Conservation (phyloP, 2,329 filamentous ascomycete genomes). For the Phoma sp. region DNA sequence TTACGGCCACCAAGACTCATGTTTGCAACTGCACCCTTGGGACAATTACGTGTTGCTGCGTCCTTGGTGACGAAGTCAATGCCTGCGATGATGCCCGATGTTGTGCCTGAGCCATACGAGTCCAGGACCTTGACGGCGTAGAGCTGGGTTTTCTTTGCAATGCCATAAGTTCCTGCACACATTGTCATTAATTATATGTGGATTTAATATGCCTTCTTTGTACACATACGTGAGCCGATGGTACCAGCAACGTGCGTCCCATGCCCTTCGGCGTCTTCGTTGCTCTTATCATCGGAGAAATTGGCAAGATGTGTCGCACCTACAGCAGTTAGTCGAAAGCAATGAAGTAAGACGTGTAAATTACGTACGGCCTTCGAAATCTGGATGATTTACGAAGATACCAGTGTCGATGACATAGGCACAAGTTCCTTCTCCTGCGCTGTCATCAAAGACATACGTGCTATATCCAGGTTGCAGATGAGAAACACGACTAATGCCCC, state of each 20-base stretch:
- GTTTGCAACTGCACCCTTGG: conserved; percentile 43
- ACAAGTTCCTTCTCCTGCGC: conserved; percentile 52
- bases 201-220: no score
- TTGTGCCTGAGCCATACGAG: conserved; percentile 31
- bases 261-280: conserved; percentile 41
- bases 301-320: conserved; percentile 39
- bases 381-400: conserved; percentile 61
- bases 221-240: conserved; percentile 29
- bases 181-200: not conserved
- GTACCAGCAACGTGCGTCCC: conserved; percentile 49
- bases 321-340: conserved; percentile 9
- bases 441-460: conserved; percentile 48
- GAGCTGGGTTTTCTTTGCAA: conserved; percentile 46
- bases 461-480: conserved; percentile 38
- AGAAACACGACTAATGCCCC: conserved; percentile 51
- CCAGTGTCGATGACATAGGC: conserved; percentile 72
- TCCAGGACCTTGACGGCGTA: conserved; percentile 49
- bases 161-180: conserved; percentile 34
- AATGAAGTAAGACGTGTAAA: not conserved
- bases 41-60: conserved; percentile 27
- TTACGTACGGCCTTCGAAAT: conserved; percentile 47
- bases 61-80: conserved; percentile 33
- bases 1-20: conserved; percentile 45
- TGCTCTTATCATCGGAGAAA: conserved; percentile 30
- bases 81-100: conserved; percentile 35